Conservation (phyloP, 2,329 filamentous ascomycete species). For the Diaporthe citri region DNA sequence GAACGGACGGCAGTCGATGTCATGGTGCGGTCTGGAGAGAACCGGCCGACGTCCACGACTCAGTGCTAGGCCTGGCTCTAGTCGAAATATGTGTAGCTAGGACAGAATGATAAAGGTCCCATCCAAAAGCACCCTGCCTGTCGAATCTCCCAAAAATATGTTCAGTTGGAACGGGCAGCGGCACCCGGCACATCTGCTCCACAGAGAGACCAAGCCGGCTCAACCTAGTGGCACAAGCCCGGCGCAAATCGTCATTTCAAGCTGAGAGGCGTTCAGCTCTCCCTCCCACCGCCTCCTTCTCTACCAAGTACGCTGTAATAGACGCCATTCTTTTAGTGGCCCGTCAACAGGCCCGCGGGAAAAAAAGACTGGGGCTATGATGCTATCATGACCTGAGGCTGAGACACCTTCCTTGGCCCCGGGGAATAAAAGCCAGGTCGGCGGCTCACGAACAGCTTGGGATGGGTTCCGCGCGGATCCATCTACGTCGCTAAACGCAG, state of each 20-base stretch:
- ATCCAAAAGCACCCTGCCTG: background rate
- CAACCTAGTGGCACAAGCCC: slow-evolving; percentile 4
- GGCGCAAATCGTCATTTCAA: background rate
- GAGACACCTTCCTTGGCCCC: slow-evolving; percentile 9
- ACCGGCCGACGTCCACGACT: background rate
- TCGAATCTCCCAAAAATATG: background rate
- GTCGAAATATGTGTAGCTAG: background rate
- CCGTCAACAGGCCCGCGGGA: background rate
- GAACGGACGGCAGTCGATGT: background rate
- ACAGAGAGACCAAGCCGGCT: background rate
- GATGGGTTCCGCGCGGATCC: background rate
- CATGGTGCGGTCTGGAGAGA: background rate
- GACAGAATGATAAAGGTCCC: background rate
- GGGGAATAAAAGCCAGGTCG: background rate
- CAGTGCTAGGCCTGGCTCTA: background rate
- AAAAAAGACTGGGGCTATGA: slow-evolving; percentile 14
- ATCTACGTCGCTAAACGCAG: background rate
- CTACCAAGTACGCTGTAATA: background rate
- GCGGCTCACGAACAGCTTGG: background rate
- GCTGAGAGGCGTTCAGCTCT: background rate
- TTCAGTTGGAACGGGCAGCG: background rate
- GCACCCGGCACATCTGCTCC: background rate
- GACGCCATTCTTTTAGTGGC: background rate
- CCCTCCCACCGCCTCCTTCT: background rate
- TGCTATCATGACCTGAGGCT: slow-evolving; percentile 14